Base-by-base conservation (phyloP, 176 grass and related monocot species). In the Chloris gayana region DNA sequence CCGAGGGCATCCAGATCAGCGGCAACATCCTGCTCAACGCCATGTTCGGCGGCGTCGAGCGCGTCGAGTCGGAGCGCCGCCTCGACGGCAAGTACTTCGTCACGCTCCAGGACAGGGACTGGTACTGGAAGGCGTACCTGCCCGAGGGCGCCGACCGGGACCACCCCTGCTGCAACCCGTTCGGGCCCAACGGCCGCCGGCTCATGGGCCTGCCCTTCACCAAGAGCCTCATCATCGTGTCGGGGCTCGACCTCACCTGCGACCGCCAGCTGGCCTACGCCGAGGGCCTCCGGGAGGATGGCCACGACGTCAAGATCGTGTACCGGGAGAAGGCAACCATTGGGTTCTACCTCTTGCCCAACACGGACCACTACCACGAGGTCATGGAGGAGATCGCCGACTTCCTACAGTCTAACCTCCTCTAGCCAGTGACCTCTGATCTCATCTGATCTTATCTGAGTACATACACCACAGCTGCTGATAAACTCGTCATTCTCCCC, bases 41-140 rank as follows among this genome's bases (percentile, higher is more conserved):
- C 41, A 99, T 99, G 96, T 99, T 99, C 69, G 96, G 96, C 74
- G 96, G 96, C 60, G 68, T 25, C 22, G 60, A 72, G 27, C 90
- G 92, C 21, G 89, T 90, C 2, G 96, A 95, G 27, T 99, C 96
- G 18, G 96, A 99, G 88, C 84, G 82, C 30, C 85, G 80, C 2
- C 91, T 99, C 0, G 96, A 99, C 79, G 93, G 96, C 37, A 99
- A 95, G 81, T 99, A 95, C 76, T 99, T 99, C 75, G 96, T 99
- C 35, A 99, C 96, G 12, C 81, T 99, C 59, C 96, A 93, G 83
- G 96, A 99, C 77, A 86, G 96, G 84, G 90, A 99, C 78, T 99
- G 96, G 96, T 99, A 99, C 88, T 99, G 96, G 96, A 99, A 93
- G 82, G 96, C 96, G 15, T 99, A 89, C 80, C 93, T 99, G 63